Conservation (phyloP, 495 filamentous ascomycete genomes). For the Aspergillus cavernicola region DNA sequence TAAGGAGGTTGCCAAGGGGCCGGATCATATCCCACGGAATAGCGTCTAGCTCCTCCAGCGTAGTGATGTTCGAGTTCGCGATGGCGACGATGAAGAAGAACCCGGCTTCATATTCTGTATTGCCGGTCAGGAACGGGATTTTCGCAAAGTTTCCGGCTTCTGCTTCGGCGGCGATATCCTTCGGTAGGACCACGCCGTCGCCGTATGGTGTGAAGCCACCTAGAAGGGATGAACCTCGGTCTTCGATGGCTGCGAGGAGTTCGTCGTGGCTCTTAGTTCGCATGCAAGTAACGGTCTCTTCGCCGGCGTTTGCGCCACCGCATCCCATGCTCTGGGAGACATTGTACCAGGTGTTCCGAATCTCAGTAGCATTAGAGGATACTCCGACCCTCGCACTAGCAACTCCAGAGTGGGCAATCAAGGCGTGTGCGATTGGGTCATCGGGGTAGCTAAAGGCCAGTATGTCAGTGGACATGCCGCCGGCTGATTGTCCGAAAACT, state of each 20-base stretch:
- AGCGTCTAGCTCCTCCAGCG: no score
- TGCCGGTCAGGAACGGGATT: no score
- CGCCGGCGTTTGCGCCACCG: conserved; percentile 22
- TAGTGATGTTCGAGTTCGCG: no score
- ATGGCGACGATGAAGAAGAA: no score
- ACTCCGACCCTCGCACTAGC: no score
- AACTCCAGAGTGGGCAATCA: no score
- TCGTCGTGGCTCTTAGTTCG: conserved; percentile 26
- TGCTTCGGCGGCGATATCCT: neutral
- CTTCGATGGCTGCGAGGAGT: conserved; percentile 26
- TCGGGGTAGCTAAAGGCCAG: conserved; percentile 19
- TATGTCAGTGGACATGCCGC: conserved; percentile 23
- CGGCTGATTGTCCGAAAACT: conserved; percentile 29
- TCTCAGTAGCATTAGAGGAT: neutral
- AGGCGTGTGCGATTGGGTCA: no score
- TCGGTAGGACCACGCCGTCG: conserved; percentile 7
- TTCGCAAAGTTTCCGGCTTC: no score
- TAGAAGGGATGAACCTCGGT: neutral
- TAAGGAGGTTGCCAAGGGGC: no score
- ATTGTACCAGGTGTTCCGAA: conserved; percentile 30
- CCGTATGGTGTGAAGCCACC: conserved; percentile 5
- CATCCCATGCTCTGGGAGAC: conserved; percentile 37
- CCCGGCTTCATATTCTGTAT: no score
- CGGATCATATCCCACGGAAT: no score
- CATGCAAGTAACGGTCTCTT: conserved; percentile 42